A percentile compares a stretch with the other conserved stretches of the same genome.
These are phyloP conservation scores for Kodamaea anthophila DNA, from an alignment of 1,139 yeast species.

Conservation along the genomic window DNA sequence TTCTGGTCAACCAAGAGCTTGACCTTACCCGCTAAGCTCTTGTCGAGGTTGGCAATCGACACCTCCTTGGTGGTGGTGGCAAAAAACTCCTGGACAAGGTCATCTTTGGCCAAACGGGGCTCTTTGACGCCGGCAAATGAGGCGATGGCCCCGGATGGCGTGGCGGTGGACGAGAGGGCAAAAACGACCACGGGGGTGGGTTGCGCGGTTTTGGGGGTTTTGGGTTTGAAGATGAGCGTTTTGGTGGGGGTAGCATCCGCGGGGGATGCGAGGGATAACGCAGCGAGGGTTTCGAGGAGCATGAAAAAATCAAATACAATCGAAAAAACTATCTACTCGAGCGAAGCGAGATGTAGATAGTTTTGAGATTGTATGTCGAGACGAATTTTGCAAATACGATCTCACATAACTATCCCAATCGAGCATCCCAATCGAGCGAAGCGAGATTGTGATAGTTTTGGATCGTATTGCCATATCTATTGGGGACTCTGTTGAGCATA, in stretches of 20 bases:
- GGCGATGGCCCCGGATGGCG: slow-evolving; percentile 65
- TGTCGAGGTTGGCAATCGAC: slow-evolving; percentile 52
- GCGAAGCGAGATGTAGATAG: not conserved
- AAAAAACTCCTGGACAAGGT: slow-evolving; percentile 63
- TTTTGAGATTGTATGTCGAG: too few relatives aligned
- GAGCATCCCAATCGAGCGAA: not conserved
- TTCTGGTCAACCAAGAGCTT: slow-evolving; percentile 60
- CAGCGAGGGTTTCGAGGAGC: slow-evolving; percentile 58
- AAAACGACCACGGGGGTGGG: slow-evolving; percentile 79
- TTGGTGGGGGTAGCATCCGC: slow-evolving; percentile 50
- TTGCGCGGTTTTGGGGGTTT: slow-evolving; percentile 77
- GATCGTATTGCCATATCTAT: too few relatives aligned
- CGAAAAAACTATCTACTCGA: not conserved
- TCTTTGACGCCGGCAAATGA: slow-evolving; percentile 69
- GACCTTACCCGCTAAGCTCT: slow-evolving; percentile 55
- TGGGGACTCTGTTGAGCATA: too few relatives aligned
- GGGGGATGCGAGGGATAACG: slow-evolving; percentile 44
- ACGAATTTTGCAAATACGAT: not conserved
- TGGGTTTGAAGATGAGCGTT: slow-evolving; percentile 83
- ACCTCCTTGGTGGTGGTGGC: slow-evolving; percentile 59
- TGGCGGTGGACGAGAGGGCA: slow-evolving; percentile 64
- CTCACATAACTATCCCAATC: too few relatives aligned
- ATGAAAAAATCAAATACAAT: too few relatives aligned
- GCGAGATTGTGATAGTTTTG: not conserved
- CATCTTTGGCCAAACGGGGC: slow-evolving; percentile 84